Percentiles rank a stretch among this genome's conserved stretches.
Conservation (phyloP, 2,329 filamentous ascomycete species). For the Aspergillus bombycis region DNA sequence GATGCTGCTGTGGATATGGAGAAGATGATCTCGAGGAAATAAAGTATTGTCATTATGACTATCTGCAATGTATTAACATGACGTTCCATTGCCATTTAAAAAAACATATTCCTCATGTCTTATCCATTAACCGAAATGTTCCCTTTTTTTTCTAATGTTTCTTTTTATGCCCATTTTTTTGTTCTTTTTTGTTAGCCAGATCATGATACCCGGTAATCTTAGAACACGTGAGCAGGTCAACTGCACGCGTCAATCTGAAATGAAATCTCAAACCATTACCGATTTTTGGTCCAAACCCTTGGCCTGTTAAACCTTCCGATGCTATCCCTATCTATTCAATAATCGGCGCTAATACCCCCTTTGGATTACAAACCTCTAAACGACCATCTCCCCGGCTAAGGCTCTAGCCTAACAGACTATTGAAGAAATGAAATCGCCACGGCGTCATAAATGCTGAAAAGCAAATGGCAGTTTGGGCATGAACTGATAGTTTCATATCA, state of each 20-base stretch:
- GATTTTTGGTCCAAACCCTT: neutral
- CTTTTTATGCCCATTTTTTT: neutral
- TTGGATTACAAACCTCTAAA: neutral
- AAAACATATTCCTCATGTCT: neutral
- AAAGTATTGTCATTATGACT: constrained; percentile 16
- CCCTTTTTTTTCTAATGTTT: neutral
- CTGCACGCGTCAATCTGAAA: neutral
- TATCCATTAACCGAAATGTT: neutral
- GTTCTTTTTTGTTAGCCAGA: neutral
- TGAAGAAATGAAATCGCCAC: neutral
- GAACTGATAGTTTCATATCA: neutral
- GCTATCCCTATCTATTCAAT: neutral
- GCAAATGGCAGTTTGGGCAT: neutral
- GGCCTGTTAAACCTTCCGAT: neutral
- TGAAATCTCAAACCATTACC: neutral
- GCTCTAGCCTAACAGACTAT: neutral
- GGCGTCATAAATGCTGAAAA: neutral
- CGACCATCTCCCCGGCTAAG: neutral
- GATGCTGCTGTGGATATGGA: constrained; percentile 73
- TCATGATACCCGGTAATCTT: neutral
- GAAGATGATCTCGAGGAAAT: constrained; percentile 58
- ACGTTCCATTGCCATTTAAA: neutral
- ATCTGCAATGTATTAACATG: constrained; percentile 9
- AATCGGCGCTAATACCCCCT: neutral
- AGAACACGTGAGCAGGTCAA: constrained; percentile 1